Evolutionary conservation across 352 stramenopile species (phyloP), one percentile per base, ranked within the genome.

Genomic region (Phytophthora rubi): DNA sequence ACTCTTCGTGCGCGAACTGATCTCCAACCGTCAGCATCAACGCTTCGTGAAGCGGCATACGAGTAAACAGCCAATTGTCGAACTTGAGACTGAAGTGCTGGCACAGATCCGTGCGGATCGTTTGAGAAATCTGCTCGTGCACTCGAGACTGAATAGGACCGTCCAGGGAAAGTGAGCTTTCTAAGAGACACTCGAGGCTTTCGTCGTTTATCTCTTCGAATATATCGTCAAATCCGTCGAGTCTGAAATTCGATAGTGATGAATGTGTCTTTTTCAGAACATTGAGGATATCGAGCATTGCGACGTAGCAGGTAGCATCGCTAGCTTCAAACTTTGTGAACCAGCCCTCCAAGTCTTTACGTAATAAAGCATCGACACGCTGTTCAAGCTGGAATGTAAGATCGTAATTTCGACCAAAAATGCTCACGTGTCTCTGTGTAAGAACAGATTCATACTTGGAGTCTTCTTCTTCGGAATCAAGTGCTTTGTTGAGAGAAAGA

Each of bases 341-440:
- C 57, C 69, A 82, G 42, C 66, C 66, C 39, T 83, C 87, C 12
- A 94, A 54, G 64, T 96, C 89, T 64, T 85, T 84, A 23, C 71
- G 53, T 7, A 92, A 56, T 48, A 77, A 76, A 1, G 44, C 21
- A 44, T 86, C 83, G 7, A 94, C 60, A 53, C 89, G 82, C 37
- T 87, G 75, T 15, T 73, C 76, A 12, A 97, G 62, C 4, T 91
- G 62, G 49, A 68, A 63, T 37, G 68, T 84, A 7, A 97, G 60
- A 69, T 96, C 79, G 21, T 93, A 75, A 13, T 44, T 71, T 16
- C 85, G 62, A 15, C 88, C 88, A 21, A 97, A 76, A 26, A 97
- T 49, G 16, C 77, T 82, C 26, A 94, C 54, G 28, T 77, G 54
- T 49, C 74, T 72, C 55, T 83, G 68, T 48, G 52, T 47, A 28